These are phyloP conservation scores for Calonectria pteridis DNA, from an alignment of 2,329 filamentous ascomycete species.

Conservation along the genomic window DNA sequence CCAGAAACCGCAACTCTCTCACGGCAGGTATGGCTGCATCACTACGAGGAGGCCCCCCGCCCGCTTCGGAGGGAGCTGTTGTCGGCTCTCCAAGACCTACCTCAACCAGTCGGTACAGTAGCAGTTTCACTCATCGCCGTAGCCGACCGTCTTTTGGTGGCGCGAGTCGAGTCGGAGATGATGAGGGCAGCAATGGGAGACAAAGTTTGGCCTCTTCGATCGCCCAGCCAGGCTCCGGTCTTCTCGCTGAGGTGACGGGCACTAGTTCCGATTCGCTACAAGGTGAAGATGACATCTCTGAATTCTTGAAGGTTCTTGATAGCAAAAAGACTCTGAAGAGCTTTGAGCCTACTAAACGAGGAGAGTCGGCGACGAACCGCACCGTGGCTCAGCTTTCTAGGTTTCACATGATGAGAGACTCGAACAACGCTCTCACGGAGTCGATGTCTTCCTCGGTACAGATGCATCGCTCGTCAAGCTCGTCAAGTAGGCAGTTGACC, in stretches of 20 bases:
- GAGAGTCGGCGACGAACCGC: slow-evolving; percentile 78
- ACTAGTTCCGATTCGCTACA: slow-evolving; percentile 76
- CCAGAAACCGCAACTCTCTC: slow-evolving; percentile 78
- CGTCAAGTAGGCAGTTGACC: slow-evolving; percentile 71
- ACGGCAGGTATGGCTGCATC: slow-evolving; percentile 82
- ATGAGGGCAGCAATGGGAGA: slow-evolving; percentile 84
- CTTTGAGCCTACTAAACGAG: slow-evolving; percentile 76
- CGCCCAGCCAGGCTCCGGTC: slow-evolving; percentile 80
- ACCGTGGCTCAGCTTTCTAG: slow-evolving; percentile 85
- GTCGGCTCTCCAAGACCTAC: slow-evolving; percentile 84
- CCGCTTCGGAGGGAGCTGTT: slow-evolving; percentile 73
- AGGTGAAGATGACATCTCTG: slow-evolving; percentile 90
- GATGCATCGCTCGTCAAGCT: slow-evolving; percentile 84
- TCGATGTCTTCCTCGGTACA: slow-evolving; percentile 93
- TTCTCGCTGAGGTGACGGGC: slow-evolving; percentile 78
- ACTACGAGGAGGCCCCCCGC: slow-evolving; percentile 73
- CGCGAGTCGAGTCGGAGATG: slow-evolving; percentile 73
- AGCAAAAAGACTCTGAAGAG: slow-evolving; percentile 87
- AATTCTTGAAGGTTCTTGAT: slow-evolving; percentile 91
- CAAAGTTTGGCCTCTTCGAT: slow-evolving; percentile 79
- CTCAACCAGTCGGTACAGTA: slow-evolving; percentile 87
- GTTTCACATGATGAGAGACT: slow-evolving; percentile 91
- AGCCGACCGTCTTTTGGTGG: slow-evolving; percentile 83
- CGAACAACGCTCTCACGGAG: slow-evolving; percentile 88
- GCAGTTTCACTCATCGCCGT: slow-evolving; percentile 90